Conservation (phyloP, 805 yeast species). For the Metschnikowia peoriensis region DNA sequence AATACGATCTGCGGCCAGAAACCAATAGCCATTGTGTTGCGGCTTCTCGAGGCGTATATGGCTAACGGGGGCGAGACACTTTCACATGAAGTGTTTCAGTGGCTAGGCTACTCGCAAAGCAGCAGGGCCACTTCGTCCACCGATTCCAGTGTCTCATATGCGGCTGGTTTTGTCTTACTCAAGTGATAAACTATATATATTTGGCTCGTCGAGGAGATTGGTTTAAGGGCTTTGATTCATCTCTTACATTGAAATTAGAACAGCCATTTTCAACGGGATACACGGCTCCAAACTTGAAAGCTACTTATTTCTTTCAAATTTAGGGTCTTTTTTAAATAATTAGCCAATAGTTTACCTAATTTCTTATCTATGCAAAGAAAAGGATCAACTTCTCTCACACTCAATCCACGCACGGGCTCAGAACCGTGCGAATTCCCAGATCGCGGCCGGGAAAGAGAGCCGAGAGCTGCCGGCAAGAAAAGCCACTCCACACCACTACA, state of each 20-base stretch:
- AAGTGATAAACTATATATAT: not conserved
- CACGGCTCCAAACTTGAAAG: too few species aligned
- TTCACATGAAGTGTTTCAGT: conserved; percentile 44
- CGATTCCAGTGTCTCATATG: conserved; percentile 91
- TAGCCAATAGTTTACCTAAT: too few species aligned
- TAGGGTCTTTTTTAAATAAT: too few species aligned
- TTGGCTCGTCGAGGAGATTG: too few species aligned
- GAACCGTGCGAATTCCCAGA: not conserved
- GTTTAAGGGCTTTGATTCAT: too few species aligned
- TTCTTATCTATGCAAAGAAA: too few species aligned
- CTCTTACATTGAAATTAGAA: too few species aligned
- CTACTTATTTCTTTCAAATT: too few species aligned
- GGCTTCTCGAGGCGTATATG: conserved; percentile 43
- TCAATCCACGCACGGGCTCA: not conserved
- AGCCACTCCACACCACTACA: not conserved
- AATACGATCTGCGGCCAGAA: conserved; percentile 94
- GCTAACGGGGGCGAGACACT: conserved; percentile 14
- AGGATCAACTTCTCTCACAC: too few species aligned
- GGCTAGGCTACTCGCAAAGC: conserved; percentile 85
- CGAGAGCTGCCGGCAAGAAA: not conserved
- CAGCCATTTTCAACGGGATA: too few species aligned
- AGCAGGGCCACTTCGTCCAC: conserved; percentile 41
- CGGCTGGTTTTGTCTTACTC: conserved; percentile 59
- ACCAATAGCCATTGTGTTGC: conserved; percentile 68
- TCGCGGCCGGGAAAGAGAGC: not conserved